These are phyloP conservation scores for Botrytis deweyae DNA, from an alignment of 2,329 filamentous ascomycete species.

Conservation along the genomic window DNA sequence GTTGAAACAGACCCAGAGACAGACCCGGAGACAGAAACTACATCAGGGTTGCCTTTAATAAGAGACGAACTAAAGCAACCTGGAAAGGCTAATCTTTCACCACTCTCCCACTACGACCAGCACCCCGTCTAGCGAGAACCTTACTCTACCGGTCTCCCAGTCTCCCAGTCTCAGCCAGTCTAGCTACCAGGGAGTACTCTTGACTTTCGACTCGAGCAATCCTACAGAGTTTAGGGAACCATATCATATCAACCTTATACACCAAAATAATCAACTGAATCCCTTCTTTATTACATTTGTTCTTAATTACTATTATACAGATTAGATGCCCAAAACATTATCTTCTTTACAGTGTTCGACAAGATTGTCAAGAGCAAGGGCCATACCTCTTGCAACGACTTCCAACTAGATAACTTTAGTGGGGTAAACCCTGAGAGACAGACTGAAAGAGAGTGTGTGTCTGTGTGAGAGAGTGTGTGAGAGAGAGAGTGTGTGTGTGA, in stretches of 20 bases:
- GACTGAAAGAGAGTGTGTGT: not conserved
- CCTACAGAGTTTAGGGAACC: not conserved
- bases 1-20: not conserved
- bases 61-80: not conserved
- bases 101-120: not conserved
- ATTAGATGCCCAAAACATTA: slow-evolving; percentile 36
- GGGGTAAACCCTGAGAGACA: slow-evolving; percentile 33
- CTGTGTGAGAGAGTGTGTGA: not conserved
- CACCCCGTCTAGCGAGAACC: slow-evolving; percentile 21
- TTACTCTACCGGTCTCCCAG: slow-evolving; percentile 6
- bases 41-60: not conserved
- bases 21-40: not conserved
- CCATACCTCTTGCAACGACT: slow-evolving; percentile 19
- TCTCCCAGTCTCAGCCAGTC: not conserved
- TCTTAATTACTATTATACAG: slow-evolving; percentile 29
- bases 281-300: slow-evolving; percentile 26
- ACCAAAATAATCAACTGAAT: slow-evolving; percentile 2
- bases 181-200: not conserved
- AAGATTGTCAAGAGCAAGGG: slow-evolving; percentile 28
- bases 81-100: not conserved
- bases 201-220: not conserved
- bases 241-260: slow-evolving; percentile 10
- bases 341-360: slow-evolving; percentile 31
- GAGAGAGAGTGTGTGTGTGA: not conserved
- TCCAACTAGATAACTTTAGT: slow-evolving; percentile 29